Conservation (phyloP, 2,329 filamentous ascomycete genomes). For the Didymella glomerata region DNA sequence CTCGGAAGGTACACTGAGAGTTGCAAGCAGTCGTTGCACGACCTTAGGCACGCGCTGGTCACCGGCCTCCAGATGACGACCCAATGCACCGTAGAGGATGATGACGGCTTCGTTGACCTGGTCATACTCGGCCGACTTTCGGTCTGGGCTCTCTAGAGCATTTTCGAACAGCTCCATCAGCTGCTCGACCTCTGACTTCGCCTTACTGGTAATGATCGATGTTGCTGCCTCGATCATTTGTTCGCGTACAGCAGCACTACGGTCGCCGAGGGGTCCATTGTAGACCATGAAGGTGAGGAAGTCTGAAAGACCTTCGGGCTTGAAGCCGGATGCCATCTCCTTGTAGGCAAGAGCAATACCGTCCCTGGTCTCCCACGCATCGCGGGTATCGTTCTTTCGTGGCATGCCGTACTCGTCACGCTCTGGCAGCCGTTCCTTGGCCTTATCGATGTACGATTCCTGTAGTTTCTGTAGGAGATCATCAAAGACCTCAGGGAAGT, state of each 20-base stretch:
- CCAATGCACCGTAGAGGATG: constrained; percentile 94
- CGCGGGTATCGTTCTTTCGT: constrained; percentile 83
- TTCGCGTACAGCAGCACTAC: constrained; percentile 76
- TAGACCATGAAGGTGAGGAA: constrained; percentile 89
- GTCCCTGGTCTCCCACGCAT: constrained; percentile 91
- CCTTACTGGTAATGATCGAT: constrained; percentile 79
- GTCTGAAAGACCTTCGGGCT: constrained; percentile 72
- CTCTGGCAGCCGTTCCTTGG: constrained; percentile 82
- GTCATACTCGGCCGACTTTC: constrained; percentile 81
- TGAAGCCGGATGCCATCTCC: constrained; percentile 77
- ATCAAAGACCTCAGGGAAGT: constrained; percentile 67
- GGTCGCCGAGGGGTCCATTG: constrained; percentile 85
- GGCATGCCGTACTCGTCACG: constrained; percentile 96
- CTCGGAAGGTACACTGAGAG: constrained; percentile 92
- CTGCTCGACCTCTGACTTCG: constrained; percentile 81
- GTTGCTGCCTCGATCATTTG: constrained; percentile 94
- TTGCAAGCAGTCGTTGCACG: constrained; percentile 83
- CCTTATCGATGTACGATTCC: constrained; percentile 76
- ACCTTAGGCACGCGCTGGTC: constrained; percentile 89
- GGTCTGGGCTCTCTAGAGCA: constrained; percentile 85
- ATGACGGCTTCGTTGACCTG: constrained; percentile 96
- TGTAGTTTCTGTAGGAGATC: constrained; percentile 72
- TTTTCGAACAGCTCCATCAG: constrained; percentile 92
- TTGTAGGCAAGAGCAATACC: constrained; percentile 89
- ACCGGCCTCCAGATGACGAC: constrained; percentile 83